phyloP scores from a whole-genome alignment of 73 alveolate species.

The Stentor roeselii region DNA sequence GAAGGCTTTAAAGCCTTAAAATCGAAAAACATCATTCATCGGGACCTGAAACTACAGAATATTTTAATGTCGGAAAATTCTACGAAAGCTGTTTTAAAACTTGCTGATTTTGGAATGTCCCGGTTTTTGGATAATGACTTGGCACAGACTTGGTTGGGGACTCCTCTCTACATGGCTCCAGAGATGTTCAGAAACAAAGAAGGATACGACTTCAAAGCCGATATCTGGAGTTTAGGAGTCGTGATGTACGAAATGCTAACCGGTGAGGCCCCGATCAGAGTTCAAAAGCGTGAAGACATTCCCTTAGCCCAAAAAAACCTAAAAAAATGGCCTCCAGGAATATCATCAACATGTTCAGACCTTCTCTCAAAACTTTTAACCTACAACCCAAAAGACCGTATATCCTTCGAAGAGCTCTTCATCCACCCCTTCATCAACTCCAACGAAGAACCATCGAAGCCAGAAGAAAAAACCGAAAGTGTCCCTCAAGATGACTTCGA shows the following conservation, averaged over 20 bases:
- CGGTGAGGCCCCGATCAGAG: constrained; percentile 15
- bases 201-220: constrained; percentile 23
- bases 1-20: constrained; percentile 20
- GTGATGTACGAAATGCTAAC: constrained; percentile 18
- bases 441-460: not conserved
- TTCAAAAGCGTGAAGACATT: not conserved
- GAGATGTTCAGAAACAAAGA: constrained; percentile 19
- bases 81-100: constrained; percentile 13
- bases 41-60: constrained; percentile 25
- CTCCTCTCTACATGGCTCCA: constrained; percentile 30
- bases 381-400: constrained; percentile 7
- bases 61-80: constrained; percentile 12
- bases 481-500: not conserved
- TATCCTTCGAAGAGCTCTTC: constrained; percentile 21
- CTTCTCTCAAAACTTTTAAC: not conserved
- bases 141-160: constrained; percentile 20
- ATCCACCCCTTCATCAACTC: not conserved
- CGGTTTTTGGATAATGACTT: not conserved
- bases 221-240: constrained; percentile 24
- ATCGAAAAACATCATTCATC: constrained; percentile 13
- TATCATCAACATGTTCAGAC: constrained; percentile 7
- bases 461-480: not conserved
- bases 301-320: constrained; percentile 18
- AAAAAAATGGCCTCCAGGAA: not conserved
- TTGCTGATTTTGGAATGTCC: constrained; percentile 29